Base-by-base conservation (phyloP, 371 early-diverging fungal species). In the Smittium culicis region DNA sequence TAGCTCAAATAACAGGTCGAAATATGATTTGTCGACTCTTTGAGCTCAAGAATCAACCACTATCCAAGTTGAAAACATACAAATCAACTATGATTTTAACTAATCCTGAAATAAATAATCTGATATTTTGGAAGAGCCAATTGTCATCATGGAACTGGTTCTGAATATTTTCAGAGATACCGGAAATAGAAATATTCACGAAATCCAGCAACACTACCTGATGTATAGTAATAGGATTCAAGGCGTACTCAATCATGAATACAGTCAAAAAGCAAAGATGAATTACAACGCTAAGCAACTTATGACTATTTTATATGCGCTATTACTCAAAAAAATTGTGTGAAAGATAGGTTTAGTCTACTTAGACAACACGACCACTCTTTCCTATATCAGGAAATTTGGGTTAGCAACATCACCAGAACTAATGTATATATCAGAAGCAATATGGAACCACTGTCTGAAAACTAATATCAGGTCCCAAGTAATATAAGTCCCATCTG, bases 81-180 rank as follows among this genome's bases (percentile, higher is more conserved):
- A 31, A 28, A 30, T 28, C 60, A 33, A 34, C 45, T 2, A 54
- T 8, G 27, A 31, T 35, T 56, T 54, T 64, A 55, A 61, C n/a
- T 1, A 54, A 8, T 33, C 67, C 24, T 25, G 70, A 2, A 58
- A 65, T 14, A 33, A 35, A 27, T 54, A 66, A 35, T 32, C 35
- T 14, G 54, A 2, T 14, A n/a, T 71, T 27, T 35, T 34, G 65
- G 59, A 5, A 17, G 32, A 20, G 33, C 59, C 66, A 30, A 2
- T 57, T 25, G 0, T 5, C 3, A 35, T 62, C 1, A 45, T 54
- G 34, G 62, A 25, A 45, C 45, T 5, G 45, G 45, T 20, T 45
- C 45, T 45, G 11, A 20, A 11, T 45, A 45, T 45, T 45, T 5
- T 20, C 45, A 5, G 45, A 45, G 45, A 45, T 11, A 11, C 5